Base-by-base conservation (phyloP, 305 asterid species). In the Caryopteris hybrid region DNA sequence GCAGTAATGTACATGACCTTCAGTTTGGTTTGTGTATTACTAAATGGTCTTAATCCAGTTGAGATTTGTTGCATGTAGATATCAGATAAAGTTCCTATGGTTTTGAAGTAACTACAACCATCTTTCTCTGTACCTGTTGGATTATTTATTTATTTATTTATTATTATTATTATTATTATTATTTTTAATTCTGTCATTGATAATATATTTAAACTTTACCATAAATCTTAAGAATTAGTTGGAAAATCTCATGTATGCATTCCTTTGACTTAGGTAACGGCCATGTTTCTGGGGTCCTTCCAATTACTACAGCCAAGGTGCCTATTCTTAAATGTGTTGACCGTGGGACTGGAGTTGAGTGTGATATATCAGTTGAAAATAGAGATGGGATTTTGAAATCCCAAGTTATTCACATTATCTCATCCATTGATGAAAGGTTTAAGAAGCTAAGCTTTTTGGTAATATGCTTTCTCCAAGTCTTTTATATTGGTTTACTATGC, bases 321-420 rank as follows among this genome's bases (percentile, higher is more conserved):
- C 97, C 97, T 52, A 81, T 93, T 78, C 80, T 93, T 57, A 93
- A 93, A 82, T 93, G 95, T 72, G 84, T 90, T 71, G 99, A 93
- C 77, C 81, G 84, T 69, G 97, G 97, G 81, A 93, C 99, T 71
- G 91, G 92, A 56, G 88, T 93, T 68, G 95, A 90, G 78, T 93
- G 98, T 85, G 98, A 93, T 87, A 78, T 93, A 72, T 93, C 98
- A 39, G 86, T 93, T 74, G 98, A 88, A 84, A 93, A 90, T 78
- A 76, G 87, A 79, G 98, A 93, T 60, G 97, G 98, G 47, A 84
- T 93, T 72, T 74, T 79, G 78, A 93, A 93, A 81, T 93, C 98
- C 67, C 74, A 70, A 71, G 76, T 87, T 70, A 83, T 93, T 77
- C 80, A 79, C 74, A 76, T 89, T 29, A 84, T 90, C 79, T 80